Conservation (phyloP, 257 asterid species). For the Plantago ovata region DNA sequence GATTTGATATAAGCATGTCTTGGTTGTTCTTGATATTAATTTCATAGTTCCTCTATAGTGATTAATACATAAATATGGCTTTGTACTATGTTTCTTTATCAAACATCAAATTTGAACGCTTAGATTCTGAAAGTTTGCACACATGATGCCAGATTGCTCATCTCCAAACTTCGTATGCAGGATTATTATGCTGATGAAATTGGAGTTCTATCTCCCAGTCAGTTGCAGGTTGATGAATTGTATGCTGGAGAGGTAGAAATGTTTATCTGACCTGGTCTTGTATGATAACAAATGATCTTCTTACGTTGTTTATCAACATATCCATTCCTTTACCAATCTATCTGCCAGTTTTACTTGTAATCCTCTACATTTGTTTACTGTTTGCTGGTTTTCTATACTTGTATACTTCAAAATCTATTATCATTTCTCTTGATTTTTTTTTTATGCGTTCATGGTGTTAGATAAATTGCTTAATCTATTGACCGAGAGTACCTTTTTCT, state of each 20-base stretch:
- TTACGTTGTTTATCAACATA: neutral
- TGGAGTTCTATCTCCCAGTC: constrained; percentile 94
- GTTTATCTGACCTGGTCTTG: constrained; percentile 24
- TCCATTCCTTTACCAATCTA: neutral
- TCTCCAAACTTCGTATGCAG: constrained; percentile 40
- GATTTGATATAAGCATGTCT: constrained; percentile 1
- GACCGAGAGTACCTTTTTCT: too few species aligned
- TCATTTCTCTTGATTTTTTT: too few species aligned
- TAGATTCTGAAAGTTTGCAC: constrained; percentile 11
- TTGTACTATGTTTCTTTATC: constrained; percentile 6
- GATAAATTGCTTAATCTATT: too few species aligned
- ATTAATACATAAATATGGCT: neutral
- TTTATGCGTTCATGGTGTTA: too few species aligned
- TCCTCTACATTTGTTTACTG: neutral
- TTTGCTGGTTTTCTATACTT: too few species aligned
- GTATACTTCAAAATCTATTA: too few species aligned
- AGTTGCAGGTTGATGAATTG: constrained; percentile 79
- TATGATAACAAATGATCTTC: constrained; percentile 4
- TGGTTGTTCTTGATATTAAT: neutral
- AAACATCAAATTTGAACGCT: constrained; percentile 5
- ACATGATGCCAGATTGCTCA: constrained; percentile 22
- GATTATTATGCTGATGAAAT: constrained; percentile 95
- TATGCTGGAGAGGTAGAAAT: constrained; percentile 85
- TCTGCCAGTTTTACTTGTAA: neutral
- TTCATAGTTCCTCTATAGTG: constrained; percentile 8